Evolutionary conservation across 345 rosid species (phyloP).

Genomic region (Sonneratia caseolaris): DNA sequence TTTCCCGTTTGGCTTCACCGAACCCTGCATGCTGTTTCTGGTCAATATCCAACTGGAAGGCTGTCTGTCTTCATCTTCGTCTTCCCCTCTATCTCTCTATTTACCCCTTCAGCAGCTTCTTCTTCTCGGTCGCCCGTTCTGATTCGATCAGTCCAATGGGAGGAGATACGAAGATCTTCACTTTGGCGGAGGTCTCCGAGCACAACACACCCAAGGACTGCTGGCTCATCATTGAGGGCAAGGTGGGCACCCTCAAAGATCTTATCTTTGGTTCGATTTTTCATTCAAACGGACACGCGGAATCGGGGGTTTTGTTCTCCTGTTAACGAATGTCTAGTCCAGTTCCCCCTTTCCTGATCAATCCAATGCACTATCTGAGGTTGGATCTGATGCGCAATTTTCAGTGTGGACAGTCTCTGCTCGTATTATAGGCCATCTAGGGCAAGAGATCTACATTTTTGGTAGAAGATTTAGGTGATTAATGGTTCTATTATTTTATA

Average conservation of each 20-base stretch:
- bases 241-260: constrained; percentile 30
- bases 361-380: not conserved
- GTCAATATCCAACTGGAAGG: not conserved
- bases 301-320: not conserved
- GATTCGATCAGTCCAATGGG: constrained; percentile 35
- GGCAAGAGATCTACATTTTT: not conserved
- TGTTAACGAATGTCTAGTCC: not conserved
- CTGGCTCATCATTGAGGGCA: constrained; percentile 86
- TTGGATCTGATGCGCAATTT: not conserved
- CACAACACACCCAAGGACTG: constrained; percentile 64
- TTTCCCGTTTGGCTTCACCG: not conserved
- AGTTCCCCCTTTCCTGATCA: not conserved
- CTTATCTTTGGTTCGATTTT: not conserved
- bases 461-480: not conserved
- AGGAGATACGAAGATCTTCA: constrained; percentile 41
- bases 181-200: constrained; percentile 62
- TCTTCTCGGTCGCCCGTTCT: not conserved
- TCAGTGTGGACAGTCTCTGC: not conserved
- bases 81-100: not conserved
- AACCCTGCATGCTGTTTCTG: not conserved
- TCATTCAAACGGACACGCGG: not conserved
- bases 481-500: not conserved
- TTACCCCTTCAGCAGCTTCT: not conserved
- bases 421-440: not conserved
- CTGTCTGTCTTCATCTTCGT: not conserved